Base-by-base conservation (phyloP, 495 filamentous ascomycete species). In the Xylaria telfairii region DNA sequence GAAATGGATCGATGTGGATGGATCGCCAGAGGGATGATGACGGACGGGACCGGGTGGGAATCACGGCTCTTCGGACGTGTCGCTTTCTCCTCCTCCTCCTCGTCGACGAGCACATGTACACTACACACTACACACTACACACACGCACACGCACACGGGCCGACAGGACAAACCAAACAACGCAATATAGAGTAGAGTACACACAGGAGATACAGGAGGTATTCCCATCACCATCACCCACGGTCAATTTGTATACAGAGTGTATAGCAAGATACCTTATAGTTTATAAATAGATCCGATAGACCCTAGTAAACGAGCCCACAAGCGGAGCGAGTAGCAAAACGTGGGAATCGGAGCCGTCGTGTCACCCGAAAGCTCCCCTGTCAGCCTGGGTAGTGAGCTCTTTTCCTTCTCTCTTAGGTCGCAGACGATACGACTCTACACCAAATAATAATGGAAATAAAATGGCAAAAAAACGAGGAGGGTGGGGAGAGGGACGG, bases 261-360 rank as follows among this genome's bases (percentile, higher is more conserved):
- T n/a, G 12, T 37, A 39, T 37, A 37, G 56, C 9, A 59, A 59
- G 37, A 26, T 42, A 41, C 59, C 37, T 62, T 41, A 44, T 62
- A 28, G 59, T 24, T 62, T 62, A 62, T 42, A 62, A 62, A 62
- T 62, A 62, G 59, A 62, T 21, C 34, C 34, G 4, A 28, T 32
- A 42, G 59, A 62, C 59, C 59, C 59, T 42, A 21, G 59, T 73
- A 66, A 65, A 70, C 68, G 71, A 67, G 69, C 61, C n/a, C 21
- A 28, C 37, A 60, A 39, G 30, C 32, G 53, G 44, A 47, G 56
- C 44, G 10, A 62, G 59, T 42, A 60, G 28, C 51, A 56, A 60
- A 73, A 70, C 70, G 26, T 41, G 61, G 61, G 49, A 64, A 17
- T 62, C 26, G 61, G 12, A 67, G 59, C 42, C 65, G 71, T 66